Percentiles rank a stretch among this genome's conserved stretches.
These are phyloP conservation scores for Curvularia verruculosa DNA, from an alignment of 2,329 filamentous ascomycete genomes.

Conservation along the genomic window DNA sequence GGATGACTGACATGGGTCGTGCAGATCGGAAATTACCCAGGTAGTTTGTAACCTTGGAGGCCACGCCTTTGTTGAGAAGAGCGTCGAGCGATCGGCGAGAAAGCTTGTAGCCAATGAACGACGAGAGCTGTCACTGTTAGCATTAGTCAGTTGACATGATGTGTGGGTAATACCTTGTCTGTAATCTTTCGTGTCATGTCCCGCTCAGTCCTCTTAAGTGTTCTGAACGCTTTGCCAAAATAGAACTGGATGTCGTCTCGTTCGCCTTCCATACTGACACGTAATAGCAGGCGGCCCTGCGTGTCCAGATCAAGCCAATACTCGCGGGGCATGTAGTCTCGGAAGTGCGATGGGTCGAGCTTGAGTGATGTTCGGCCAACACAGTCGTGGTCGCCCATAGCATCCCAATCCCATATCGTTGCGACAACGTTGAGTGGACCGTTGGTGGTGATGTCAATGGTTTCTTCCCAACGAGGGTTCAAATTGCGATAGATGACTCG, in stretches of 20 bases:
- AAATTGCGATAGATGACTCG: slow-evolving; percentile 88
- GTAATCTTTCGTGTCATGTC: slow-evolving; percentile 99
- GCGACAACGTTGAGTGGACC: slow-evolving; percentile 93
- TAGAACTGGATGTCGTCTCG: slow-evolving; percentile 98
- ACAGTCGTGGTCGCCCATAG: slow-evolving; percentile 95
- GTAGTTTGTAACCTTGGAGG: slow-evolving; percentile 68
- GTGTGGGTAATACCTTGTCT: slow-evolving; percentile 73
- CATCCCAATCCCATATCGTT: slow-evolving; percentile 98
- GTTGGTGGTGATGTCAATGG: slow-evolving; percentile 91
- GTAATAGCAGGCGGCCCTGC: slow-evolving; percentile 84
- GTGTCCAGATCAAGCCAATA: slow-evolving; percentile 98
- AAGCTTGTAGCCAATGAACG: slow-evolving; percentile 88
- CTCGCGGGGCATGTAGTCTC: slow-evolving; percentile 92
- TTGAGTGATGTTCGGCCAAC: slow-evolving; percentile 96
- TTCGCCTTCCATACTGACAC: slow-evolving; percentile 98
- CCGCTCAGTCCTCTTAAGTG: slow-evolving; percentile 91
- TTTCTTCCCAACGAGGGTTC: slow-evolving; percentile 96
- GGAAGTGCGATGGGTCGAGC: slow-evolving; percentile 95
- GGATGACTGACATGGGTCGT: slow-evolving; percentile 55
- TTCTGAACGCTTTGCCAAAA: slow-evolving; percentile 95
- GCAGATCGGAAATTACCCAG: slow-evolving; percentile 62
- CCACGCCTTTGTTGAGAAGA: slow-evolving; percentile 74
- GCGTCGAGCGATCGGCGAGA: slow-evolving; percentile 79
- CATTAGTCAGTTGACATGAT: background rate
- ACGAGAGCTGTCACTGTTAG: slow-evolving; percentile 69